A percentile compares a stretch with the other conserved stretches of the same genome.
Evolutionary conservation across 176 grass and related monocot genomes (phyloP).

Genomic region (Hsuehochloa calcarea): DNA sequence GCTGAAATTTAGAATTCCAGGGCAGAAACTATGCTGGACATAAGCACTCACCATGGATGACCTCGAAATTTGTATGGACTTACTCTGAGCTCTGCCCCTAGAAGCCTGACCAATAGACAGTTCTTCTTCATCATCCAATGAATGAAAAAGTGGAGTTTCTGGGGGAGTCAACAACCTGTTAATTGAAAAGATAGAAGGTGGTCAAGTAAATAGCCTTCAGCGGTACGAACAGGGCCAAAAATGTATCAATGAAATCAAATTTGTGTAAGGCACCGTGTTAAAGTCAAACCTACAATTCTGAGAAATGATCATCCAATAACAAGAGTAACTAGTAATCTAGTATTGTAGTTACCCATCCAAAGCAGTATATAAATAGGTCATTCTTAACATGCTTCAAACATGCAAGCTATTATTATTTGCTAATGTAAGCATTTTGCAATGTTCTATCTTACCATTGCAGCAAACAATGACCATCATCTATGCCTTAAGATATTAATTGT

Average conservation of each 20-base stretch:
- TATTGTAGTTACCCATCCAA: not conserved
- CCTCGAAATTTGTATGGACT: constrained; percentile 58
- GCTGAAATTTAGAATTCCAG: constrained; percentile 7
- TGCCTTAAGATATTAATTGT: not conserved
- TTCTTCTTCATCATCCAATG: constrained; percentile 71
- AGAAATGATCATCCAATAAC: not conserved
- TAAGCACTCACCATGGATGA: constrained; percentile 57
- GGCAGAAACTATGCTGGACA: constrained; percentile 15
- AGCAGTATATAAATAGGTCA: constrained; percentile 7
- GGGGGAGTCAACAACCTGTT: constrained; percentile 89
- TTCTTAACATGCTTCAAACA: constrained; percentile 32
- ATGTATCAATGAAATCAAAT: constrained; percentile 4
- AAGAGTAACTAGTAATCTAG: not conserved
- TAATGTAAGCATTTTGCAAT: constrained; percentile 5
- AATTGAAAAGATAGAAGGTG: constrained; percentile 12
- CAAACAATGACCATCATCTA: not conserved
- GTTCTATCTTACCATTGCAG: not conserved
- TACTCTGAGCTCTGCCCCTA: constrained; percentile 72
- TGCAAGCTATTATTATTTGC: constrained; percentile 13
- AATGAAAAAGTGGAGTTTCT: constrained; percentile 89
- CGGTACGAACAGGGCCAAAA: not conserved
- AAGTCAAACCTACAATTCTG: not conserved
- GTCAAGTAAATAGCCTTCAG: not conserved
- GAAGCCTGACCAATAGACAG: constrained; percentile 39
- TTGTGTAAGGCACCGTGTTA: not conserved